Conservation (phyloP, 2,329 filamentous ascomycete species). For the Fonsecaea nubica region DNA sequence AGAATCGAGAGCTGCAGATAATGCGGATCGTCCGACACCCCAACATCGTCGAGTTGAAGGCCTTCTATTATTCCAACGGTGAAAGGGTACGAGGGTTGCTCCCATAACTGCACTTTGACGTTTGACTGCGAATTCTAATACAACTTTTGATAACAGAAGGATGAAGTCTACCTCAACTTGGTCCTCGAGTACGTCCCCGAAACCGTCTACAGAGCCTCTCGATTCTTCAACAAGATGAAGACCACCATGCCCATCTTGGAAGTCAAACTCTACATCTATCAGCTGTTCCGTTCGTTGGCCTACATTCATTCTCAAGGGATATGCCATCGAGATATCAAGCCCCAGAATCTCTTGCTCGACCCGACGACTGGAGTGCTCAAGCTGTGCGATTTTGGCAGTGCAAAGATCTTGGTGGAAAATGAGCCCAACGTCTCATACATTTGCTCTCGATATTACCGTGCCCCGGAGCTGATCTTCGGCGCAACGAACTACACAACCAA, state of each 20-base stretch:
- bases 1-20: conserved; percentile 99
- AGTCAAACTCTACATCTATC: conserved; percentile 99
- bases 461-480: conserved; percentile 96
- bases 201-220: conserved; percentile 95
- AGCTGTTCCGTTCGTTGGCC: conserved; percentile 95
- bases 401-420: conserved; percentile 97
- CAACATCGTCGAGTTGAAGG: conserved; percentile 98
- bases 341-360: conserved; percentile 94
- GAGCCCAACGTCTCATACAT: conserved; percentile 99
- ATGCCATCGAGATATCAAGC: conserved; percentile 98
- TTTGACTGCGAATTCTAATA: conserved; percentile 4
- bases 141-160: conserved; percentile 66
- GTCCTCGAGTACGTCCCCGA: conserved; percentile 98
- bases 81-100: conserved; percentile 74
- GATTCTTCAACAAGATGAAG: conserved; percentile 99
- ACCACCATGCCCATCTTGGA: conserved; percentile 98
- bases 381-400: conserved; percentile 97
- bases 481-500: conserved; percentile 99
- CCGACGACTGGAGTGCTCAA: conserved; percentile 90
- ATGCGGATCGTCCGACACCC: conserved; percentile 99
- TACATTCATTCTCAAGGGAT: conserved; percentile 99
- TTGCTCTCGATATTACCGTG: conserved; percentile 97
- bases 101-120: conserved; percentile 10
- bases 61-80: conserved; percentile 99
- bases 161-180: conserved; percentile 98